phyloP scores from a whole-genome alignment of 2,329 filamentous ascomycete species.

The Zasmidium angulare region DNA sequence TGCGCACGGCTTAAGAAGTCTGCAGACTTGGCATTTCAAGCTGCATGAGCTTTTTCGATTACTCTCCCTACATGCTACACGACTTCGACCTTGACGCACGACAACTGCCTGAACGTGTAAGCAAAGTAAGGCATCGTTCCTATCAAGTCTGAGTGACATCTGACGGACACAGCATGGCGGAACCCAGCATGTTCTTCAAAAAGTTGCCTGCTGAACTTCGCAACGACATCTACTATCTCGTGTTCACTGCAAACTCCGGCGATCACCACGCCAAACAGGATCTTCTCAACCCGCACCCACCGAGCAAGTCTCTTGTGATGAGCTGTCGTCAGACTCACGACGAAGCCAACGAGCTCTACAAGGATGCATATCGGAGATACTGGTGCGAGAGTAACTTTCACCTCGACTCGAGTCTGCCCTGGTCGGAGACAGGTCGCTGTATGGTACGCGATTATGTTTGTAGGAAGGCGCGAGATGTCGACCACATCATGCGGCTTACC shows the following conservation, averaged over 20 bases:
- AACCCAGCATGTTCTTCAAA: conserved; percentile 3
- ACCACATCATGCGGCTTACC: too few relatives aligned
- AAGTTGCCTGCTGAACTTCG: conserved; percentile 9
- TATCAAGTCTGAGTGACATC: too few relatives aligned
- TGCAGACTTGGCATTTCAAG: too few relatives aligned
- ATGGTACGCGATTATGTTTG: too few relatives aligned
- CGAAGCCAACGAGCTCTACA: not conserved
- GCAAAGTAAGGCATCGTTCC: too few relatives aligned
- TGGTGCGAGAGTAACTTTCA: not conserved
- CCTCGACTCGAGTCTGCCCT: not conserved
- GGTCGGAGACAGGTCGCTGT: too few relatives aligned
- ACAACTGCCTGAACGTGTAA: too few relatives aligned
- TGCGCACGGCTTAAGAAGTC: too few relatives aligned
- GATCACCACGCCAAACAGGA: not conserved
- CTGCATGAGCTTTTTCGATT: too few relatives aligned
- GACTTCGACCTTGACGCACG: too few relatives aligned
- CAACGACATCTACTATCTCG: conserved; percentile 7
- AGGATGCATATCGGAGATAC: not conserved
- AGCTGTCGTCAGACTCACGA: not conserved
- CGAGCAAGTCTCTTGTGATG: not conserved
- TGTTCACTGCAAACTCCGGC: not conserved
- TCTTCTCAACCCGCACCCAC: not conserved
- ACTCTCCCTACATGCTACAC: too few relatives aligned
- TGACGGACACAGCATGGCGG: not conserved
- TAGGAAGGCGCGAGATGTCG: too few relatives aligned